Evolutionary conservation across 106 monocot species (phyloP).

Genomic region (Apostasia shenzhenica): DNA sequence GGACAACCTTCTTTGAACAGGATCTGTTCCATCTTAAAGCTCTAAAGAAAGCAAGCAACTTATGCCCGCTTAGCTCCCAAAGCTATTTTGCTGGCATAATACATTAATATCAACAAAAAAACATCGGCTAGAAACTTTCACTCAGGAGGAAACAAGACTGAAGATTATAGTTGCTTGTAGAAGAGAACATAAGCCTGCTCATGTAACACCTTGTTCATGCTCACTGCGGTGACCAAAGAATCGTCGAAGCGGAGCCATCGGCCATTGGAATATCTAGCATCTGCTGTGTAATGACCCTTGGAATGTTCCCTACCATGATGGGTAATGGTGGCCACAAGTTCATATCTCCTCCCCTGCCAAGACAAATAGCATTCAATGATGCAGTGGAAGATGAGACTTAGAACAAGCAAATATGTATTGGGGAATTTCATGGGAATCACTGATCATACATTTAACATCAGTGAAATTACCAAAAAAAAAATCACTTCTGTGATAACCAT

Average conservation of each 20-base stretch:
- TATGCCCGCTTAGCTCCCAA: neutral
- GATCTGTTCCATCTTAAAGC: no score
- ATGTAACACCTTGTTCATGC: slow-evolving; percentile 13
- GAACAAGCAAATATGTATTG: no score
- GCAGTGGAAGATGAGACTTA: no score
- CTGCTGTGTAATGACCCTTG: slow-evolving; percentile 19
- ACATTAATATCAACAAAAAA: neutral
- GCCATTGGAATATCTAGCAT: slow-evolving; percentile 5
- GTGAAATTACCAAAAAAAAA: neutral
- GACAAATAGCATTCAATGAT: neutral
- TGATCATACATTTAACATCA: no score
- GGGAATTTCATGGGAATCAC: no score
- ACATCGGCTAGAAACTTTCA: neutral
- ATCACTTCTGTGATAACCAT: no score
- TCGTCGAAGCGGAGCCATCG: slow-evolving; percentile 23
- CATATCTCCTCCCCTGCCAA: slow-evolving; percentile 25
- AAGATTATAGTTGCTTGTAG: slow-evolving; percentile 21
- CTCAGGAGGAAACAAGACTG: neutral
- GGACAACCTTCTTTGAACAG: no score
- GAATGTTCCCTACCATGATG: slow-evolving; percentile 20
- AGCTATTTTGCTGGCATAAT: neutral
- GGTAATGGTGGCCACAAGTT: slow-evolving; percentile 19
- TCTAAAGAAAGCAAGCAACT: no score
- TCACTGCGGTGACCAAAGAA: slow-evolving; percentile 7
- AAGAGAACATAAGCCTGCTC: slow-evolving; percentile 25